A percentile compares a stretch with the other conserved stretches of the same genome.
These are phyloP conservation scores for Balakata baccata DNA, from an alignment of 345 rosid genomes.

Conservation along the genomic window DNA sequence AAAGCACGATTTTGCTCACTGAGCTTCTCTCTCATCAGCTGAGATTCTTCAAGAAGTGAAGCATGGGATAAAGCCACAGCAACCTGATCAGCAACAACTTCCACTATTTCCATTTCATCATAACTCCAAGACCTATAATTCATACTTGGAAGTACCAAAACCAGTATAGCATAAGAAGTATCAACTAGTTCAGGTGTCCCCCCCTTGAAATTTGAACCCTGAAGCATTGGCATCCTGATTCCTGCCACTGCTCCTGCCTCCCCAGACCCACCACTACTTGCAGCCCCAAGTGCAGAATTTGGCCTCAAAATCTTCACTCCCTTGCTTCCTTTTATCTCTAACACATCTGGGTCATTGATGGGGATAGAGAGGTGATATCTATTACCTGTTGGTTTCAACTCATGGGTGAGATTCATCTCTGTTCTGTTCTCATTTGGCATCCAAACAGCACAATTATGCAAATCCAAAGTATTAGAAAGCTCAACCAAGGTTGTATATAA, in stretches of 20 bases:
- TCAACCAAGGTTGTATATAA: constrained; percentile 80
- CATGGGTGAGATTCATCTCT: constrained; percentile 72
- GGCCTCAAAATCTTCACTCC: constrained; percentile 62
- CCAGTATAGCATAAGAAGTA: constrained; percentile 73
- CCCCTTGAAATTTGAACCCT: constrained; percentile 76
- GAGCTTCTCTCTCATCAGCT: constrained; percentile 76
- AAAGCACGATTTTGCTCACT: constrained; percentile 67
- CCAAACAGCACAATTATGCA: constrained; percentile 87
- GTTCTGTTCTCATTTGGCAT: constrained; percentile 77
- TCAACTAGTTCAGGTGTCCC: constrained; percentile 82
- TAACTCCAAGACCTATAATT: constrained; percentile 57
- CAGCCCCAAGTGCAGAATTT: constrained; percentile 61
- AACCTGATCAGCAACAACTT: constrained; percentile 97
- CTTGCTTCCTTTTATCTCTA: constrained; percentile 53
- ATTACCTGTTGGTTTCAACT: constrained; percentile 48
- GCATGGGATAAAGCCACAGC: constrained; percentile 98
- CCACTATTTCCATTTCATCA: constrained; percentile 76
- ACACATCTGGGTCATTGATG: constrained; percentile 57
- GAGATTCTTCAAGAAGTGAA: constrained; percentile 91
- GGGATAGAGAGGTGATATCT: constrained; percentile 38
- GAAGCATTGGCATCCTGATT: constrained; percentile 88
- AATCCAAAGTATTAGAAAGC: constrained; percentile 81
- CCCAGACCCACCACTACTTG: constrained; percentile 56
- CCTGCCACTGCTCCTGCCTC: constrained; percentile 81
- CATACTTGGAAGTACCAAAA: constrained; percentile 64